These are phyloP conservation scores for Pseudogymnoascus sp. DNA, from an alignment of 2,329 filamentous ascomycete genomes.

Conservation along the genomic window DNA sequence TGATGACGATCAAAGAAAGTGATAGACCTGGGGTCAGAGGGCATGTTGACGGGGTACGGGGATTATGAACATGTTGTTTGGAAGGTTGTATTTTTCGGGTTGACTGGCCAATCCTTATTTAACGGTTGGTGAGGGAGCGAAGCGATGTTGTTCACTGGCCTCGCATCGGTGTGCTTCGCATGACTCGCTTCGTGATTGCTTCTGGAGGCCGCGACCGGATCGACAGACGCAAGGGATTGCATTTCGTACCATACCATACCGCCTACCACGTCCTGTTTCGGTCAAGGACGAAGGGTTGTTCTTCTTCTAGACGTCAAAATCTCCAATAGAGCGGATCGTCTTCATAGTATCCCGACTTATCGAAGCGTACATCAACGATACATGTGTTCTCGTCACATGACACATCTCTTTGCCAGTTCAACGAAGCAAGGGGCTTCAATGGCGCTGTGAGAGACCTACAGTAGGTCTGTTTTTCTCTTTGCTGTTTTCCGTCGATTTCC, in stretches of 20 bases:
- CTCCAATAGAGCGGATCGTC: neutral
- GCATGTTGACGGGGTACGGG: constrained; percentile 4
- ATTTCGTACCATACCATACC: neutral
- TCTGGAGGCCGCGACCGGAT: neutral
- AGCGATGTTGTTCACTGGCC: neutral
- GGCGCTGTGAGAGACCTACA: neutral
- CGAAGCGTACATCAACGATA: neutral
- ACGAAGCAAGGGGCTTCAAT: neutral
- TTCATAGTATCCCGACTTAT: neutral
- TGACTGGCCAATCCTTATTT: neutral
- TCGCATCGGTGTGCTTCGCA: neutral
- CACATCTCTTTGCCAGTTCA: neutral
- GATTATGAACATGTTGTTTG: neutral
- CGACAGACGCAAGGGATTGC: neutral
- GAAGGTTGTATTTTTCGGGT: constrained; percentile 4
- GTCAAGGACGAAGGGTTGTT: neutral
- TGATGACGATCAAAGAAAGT: neutral
- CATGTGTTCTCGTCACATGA: neutral
- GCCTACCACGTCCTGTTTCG: neutral
- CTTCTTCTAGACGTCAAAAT: neutral
- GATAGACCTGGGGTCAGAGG: neutral
- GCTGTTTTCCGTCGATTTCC: neutral
- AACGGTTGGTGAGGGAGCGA: neutral
- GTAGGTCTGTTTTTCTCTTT: neutral
- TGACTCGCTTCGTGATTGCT: neutral